Evolutionary conservation across 2,329 filamentous ascomycete species (phyloP).

Genomic region (Stagonosporopsis chrysanthemi): DNA sequence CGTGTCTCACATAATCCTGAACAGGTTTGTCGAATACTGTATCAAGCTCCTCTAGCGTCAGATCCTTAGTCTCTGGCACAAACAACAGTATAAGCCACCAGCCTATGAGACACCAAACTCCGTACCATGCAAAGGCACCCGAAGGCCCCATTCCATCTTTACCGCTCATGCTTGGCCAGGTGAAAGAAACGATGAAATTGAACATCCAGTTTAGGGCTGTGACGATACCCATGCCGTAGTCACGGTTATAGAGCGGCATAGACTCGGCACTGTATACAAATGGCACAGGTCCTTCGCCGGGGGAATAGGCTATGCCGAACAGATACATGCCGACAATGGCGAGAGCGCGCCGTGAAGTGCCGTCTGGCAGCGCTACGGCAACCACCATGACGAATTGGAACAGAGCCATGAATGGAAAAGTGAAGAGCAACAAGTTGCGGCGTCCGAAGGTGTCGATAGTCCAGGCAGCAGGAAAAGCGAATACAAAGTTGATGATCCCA

Average conservation of each 20-base stretch:
- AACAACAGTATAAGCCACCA: conserved; percentile 61
- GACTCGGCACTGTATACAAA: conserved; percentile 46
- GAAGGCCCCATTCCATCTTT: conserved; percentile 55
- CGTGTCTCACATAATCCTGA: conserved; percentile 34
- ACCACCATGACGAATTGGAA: conserved; percentile 31
- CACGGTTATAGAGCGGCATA: conserved; percentile 69
- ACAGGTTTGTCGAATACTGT: conserved; percentile 61
- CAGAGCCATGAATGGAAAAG: conserved; percentile 58
- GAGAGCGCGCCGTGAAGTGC: conserved; percentile 56
- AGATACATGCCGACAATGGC: conserved; percentile 61
- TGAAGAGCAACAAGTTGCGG: conserved; percentile 57
- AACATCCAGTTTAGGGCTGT: conserved; percentile 63
- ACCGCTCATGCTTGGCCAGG: conserved; percentile 55
- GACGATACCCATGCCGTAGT: conserved; percentile 44
- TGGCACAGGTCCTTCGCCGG: conserved; percentile 43
- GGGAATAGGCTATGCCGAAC: conserved; percentile 54
- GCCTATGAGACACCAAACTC: conserved; percentile 59
- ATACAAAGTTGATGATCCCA: conserved; percentile 64
- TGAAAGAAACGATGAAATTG: conserved; percentile 60
- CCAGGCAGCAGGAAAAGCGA: conserved; percentile 64
- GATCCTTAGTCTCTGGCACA: conserved; percentile 58
- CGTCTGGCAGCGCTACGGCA: conserved; percentile 18
- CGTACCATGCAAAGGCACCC: conserved; percentile 64
- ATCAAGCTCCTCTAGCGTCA: conserved; percentile 37
- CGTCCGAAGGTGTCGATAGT: conserved; percentile 63